Conservation (phyloP, 2,329 filamentous ascomycete species). For the Herpotrichia juniperi region DNA sequence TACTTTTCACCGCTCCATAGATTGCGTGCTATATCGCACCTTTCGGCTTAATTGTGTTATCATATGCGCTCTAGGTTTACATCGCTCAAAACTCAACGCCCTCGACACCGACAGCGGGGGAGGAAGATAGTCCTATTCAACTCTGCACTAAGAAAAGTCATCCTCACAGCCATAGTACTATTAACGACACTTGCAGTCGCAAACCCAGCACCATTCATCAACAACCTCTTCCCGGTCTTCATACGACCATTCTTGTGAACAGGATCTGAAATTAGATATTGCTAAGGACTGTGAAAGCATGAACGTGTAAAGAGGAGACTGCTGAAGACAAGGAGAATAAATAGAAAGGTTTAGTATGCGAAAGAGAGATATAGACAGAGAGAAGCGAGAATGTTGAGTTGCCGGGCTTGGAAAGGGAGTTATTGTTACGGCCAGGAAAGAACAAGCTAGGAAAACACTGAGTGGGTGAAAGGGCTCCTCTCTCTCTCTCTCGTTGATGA, state of each 20-base stretch:
- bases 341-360: conserved; percentile 3
- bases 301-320: conserved; percentile 48
- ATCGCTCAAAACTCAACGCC: too few species aligned
- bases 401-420: conserved; percentile 10
- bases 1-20: too few species aligned
- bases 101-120: too few species aligned
- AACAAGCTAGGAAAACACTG: neutral
- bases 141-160: conserved; percentile 65
- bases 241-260: conserved; percentile 67
- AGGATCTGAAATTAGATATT: conserved; percentile 65
- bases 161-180: conserved; percentile 66
- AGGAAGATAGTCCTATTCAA: too few species aligned
- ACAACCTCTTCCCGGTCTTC: conserved; percentile 69
- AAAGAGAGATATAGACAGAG: conserved; percentile 1
- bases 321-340: conserved; percentile 38
- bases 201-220: conserved; percentile 67
- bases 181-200: conserved; percentile 67
- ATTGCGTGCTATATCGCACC: too few species aligned
- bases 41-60: too few species aligned
- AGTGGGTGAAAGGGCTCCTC: neutral
- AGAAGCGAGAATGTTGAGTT: conserved; percentile 2
- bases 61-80: too few species aligned
- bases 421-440: conserved; percentile 3
- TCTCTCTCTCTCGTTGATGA: too few species aligned
- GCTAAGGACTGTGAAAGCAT: conserved; percentile 57